Percentiles rank a stretch among this genome's conserved stretches.
phyloP scores from a whole-genome alignment of 2,329 filamentous ascomycete species.

The Diaporthe sp. region DNA sequence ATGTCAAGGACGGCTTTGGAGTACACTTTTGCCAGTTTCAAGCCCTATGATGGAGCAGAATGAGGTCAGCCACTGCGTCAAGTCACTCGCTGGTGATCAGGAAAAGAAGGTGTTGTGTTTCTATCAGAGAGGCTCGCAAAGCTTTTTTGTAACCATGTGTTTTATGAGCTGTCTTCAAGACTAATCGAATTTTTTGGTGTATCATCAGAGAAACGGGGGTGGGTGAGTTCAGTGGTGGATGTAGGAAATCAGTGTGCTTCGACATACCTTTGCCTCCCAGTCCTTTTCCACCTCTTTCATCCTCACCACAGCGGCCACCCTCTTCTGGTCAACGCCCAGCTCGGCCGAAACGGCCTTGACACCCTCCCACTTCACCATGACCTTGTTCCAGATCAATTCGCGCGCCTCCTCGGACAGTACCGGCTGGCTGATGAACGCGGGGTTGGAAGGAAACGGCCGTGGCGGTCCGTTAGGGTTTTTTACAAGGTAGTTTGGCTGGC shows the following conservation, averaged over 20 bases:
- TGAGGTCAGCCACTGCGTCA: slow-evolving; percentile 43
- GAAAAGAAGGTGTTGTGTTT: slow-evolving; percentile 35
- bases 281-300: slow-evolving; percentile 88
- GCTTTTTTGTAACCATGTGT: slow-evolving; percentile 87
- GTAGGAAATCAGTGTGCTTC: neutral
- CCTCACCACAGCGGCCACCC: slow-evolving; percentile 87
- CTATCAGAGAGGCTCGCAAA: slow-evolving; percentile 82
- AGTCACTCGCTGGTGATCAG: slow-evolving; percentile 39
- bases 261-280: slow-evolving; percentile 80
- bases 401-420: slow-evolving; percentile 82
- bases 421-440: slow-evolving; percentile 75
- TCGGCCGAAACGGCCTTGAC: slow-evolving; percentile 84
- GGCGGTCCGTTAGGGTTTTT: slow-evolving; percentile 48
- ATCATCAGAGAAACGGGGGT: slow-evolving; percentile 64
- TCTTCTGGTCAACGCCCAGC: slow-evolving; percentile 83
- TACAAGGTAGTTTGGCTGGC: slow-evolving; percentile 54
- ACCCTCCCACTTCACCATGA: slow-evolving; percentile 75
- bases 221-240: neutral
- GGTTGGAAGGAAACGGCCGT: slow-evolving; percentile 82
- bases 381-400: slow-evolving; percentile 79
- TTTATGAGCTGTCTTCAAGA: slow-evolving; percentile 88
- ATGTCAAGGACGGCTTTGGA: slow-evolving; percentile 81
- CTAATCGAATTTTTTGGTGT: slow-evolving; percentile 92
- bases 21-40: slow-evolving; percentile 83
- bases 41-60: slow-evolving; percentile 67